Conservation (phyloP, 305 asterid genomes). For the Fraxinus velutina region DNA sequence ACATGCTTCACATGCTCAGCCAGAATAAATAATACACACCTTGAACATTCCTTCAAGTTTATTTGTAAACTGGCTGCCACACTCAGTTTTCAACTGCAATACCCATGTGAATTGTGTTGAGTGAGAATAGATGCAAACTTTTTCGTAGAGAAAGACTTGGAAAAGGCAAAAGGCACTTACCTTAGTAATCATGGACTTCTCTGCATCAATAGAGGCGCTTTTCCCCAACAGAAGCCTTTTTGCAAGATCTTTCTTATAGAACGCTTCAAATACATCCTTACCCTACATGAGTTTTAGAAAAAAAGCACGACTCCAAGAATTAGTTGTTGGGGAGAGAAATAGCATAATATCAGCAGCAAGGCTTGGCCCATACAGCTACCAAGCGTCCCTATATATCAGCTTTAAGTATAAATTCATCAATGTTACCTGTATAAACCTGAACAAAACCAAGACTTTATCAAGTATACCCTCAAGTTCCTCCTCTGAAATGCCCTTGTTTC, state of each 20-base stretch:
- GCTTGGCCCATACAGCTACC: not conserved
- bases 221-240: constrained; percentile 56
- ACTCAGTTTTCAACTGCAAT: constrained; percentile 88
- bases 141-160: not conserved
- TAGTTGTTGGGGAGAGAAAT: not conserved
- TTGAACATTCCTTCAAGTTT: constrained; percentile 99
- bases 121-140: constrained; percentile 1
- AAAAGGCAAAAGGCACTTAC: constrained; percentile 9
- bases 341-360: not conserved
- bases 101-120: constrained; percentile 16
- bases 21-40: constrained; percentile 40
- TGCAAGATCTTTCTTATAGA: constrained; percentile 68
- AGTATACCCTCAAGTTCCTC: constrained; percentile 96
- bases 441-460: constrained; percentile 85
- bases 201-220: constrained; percentile 86
- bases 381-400: not conserved
- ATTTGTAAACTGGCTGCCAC: constrained; percentile 97
- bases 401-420: not conserved
- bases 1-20: not conserved
- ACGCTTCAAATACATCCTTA: constrained; percentile 55
- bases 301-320: not conserved
- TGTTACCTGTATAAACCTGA: constrained; percentile 88
- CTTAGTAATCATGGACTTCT: constrained; percentile 67
- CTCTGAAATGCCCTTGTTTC: constrained; percentile 95
- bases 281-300: constrained; percentile 31